These are phyloP conservation scores for Davidsoniella neocaledoniae DNA, from an alignment of 2,329 filamentous ascomycete genomes.

Conservation along the genomic window DNA sequence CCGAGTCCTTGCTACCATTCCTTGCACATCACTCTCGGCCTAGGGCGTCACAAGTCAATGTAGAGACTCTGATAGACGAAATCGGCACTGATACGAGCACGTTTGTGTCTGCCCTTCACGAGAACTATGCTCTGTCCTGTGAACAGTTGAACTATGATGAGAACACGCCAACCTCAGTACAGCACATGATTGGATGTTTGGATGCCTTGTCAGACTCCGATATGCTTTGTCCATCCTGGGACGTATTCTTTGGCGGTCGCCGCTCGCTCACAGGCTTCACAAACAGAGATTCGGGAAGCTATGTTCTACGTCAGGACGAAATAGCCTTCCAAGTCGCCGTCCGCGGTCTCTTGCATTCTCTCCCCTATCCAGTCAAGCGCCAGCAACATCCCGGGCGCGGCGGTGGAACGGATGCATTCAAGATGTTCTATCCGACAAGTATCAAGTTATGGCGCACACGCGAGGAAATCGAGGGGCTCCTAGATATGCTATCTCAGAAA, in stretches of 20 bases:
- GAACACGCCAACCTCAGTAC: conserved; percentile 38
- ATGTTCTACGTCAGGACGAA: conserved; percentile 77
- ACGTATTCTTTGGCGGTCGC: conserved; percentile 46
- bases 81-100: conserved; percentile 83
- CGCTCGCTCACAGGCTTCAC: conserved; percentile 22
- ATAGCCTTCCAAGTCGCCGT: conserved; percentile 86
- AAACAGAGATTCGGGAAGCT: conserved; percentile 43
- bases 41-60: conserved; percentile 45
- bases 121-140: conserved; percentile 85
- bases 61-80: conserved; percentile 75
- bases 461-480: conserved; percentile 61
- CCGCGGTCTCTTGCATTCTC: conserved; percentile 65
- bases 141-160: conserved; percentile 29
- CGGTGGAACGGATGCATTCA: conserved; percentile 42
- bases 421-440: conserved; percentile 84
- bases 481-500: conserved; percentile 52
- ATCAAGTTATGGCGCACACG: conserved; percentile 68
- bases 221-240: conserved; percentile 58
- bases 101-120: conserved; percentile 77
- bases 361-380: conserved; percentile 76
- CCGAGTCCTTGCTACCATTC: conserved; percentile 42
- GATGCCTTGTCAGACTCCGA: conserved; percentile 79
- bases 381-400: conserved; percentile 10
- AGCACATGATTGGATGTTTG: conserved; percentile 71
- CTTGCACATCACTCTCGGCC: conserved; percentile 40